Conservation (phyloP, 2,329 filamentous ascomycete genomes). For the Talaromyces sp. region DNA sequence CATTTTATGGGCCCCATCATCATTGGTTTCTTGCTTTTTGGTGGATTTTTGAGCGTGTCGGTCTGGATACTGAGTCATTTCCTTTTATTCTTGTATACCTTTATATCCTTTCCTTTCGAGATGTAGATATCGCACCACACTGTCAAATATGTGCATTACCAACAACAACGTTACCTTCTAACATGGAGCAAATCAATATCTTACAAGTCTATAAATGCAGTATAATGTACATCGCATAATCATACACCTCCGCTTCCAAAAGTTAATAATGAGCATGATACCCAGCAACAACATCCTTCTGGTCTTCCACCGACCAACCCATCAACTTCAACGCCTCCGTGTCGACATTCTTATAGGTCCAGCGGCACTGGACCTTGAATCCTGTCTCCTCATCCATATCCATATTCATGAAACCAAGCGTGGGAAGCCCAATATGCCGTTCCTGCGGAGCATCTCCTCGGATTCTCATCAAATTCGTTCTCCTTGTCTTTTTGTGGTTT, state of each 20-base stretch:
- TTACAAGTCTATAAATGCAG: not conserved
- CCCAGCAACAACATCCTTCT: not conserved
- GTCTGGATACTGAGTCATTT: not conserved
- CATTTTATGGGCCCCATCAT: not conserved
- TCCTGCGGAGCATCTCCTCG: conserved; percentile 3
- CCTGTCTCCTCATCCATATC: conserved; percentile 20
- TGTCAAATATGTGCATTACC: not conserved
- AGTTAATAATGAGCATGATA: conserved; percentile 3
- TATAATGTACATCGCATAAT: not conserved
- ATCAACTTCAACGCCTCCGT: conserved; percentile 31
- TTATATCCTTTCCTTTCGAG: conserved; percentile 6
- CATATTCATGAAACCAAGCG: conserved; percentile 4
- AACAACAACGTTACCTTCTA: not conserved
- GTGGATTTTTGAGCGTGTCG: conserved; percentile 10
- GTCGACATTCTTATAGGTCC: conserved; percentile 42
- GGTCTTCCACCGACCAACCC: conserved; percentile 24
- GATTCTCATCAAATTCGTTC: conserved; percentile 22
- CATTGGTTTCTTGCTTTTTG: not conserved
- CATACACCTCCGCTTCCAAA: not conserved
- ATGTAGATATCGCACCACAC: conserved; percentile 11
- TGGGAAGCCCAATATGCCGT: not conserved
- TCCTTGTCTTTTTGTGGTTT: not conserved
- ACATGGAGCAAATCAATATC: not conserved
- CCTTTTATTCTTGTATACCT: conserved; percentile 8
- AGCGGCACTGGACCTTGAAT: conserved; percentile 34